phyloP scores from a whole-genome alignment of 352 stramenopile genomes.

The Thraustochytrium striatum region DNA sequence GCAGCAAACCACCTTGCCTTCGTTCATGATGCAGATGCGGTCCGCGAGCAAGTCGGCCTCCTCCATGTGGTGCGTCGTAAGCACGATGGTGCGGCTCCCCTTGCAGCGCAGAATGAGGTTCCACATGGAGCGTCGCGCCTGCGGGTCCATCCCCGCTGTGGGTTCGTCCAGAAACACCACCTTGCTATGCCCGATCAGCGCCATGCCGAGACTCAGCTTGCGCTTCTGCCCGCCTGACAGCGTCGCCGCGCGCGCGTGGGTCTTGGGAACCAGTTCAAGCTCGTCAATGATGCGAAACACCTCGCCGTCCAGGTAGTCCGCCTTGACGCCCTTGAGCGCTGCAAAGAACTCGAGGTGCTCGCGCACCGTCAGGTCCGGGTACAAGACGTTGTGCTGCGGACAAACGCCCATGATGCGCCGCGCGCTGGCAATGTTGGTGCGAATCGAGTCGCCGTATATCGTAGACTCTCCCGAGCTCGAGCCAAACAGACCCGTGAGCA shows the following conservation, averaged over 20 bases:
- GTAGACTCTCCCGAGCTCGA: conserved; percentile 68
- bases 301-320: conserved; percentile 51
- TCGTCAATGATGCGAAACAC: conserved; percentile 76
- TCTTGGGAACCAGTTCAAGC: conserved; percentile 81
- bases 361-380: conserved; percentile 82
- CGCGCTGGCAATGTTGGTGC: conserved; percentile 73
- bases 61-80: conserved; percentile 80
- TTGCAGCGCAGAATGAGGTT: conserved; percentile 66
- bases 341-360: conserved; percentile 69
- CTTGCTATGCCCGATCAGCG: conserved; percentile 87
- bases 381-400: conserved; percentile 90
- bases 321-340: conserved; percentile 54
- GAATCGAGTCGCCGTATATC: conserved; percentile 71
- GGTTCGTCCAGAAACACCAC: conserved; percentile 81
- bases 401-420: conserved; percentile 89
- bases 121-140: conserved; percentile 76
- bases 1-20: conserved; percentile 55
- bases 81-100: conserved; percentile 65
- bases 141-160: conserved; percentile 78
- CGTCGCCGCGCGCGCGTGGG: conserved; percentile 60
- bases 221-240: conserved; percentile 88
- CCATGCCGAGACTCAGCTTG: conserved; percentile 88
- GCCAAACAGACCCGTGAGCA: conserved; percentile 83
- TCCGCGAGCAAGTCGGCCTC: conserved; percentile 81
- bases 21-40: conserved; percentile 75